Conservation (phyloP, 2,329 filamentous ascomycete genomes). For the Pseudogymnoascus sp. region DNA sequence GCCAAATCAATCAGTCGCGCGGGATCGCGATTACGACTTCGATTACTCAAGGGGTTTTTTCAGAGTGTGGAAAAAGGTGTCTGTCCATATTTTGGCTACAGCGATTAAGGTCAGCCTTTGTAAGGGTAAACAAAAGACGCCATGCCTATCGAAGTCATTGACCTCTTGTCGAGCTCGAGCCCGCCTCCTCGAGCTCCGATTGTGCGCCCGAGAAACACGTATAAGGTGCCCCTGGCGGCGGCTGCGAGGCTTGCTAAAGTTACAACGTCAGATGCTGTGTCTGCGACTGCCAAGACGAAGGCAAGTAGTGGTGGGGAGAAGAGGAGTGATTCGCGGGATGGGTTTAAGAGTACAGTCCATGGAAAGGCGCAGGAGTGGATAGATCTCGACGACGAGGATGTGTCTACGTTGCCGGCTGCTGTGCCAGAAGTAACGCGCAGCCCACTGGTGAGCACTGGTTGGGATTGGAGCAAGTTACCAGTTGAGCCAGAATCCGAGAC, state of each 20-base stretch:
- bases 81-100: neutral
- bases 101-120: neutral
- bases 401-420: constrained; percentile 19
- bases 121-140: neutral
- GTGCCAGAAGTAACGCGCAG: constrained; percentile 30
- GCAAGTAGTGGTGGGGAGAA: too few relatives aligned
- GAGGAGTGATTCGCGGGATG: neutral
- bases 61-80: neutral
- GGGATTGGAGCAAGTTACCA: neutral
- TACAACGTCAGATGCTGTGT: neutral
- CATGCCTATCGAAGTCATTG: constrained; percentile 35
- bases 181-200: neutral
- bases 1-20: neutral
- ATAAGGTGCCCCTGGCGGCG: constrained; percentile 11
- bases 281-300: neutral
- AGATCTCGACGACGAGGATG: constrained; percentile 29
- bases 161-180: constrained; percentile 20
- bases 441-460: constrained; percentile 22
- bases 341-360: neutral
- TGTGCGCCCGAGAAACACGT: neutral
- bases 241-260: neutral
- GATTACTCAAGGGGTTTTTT: neutral
- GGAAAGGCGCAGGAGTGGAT: constrained; percentile 15
- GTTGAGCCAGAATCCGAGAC: neutral
- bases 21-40: neutral